A percentile compares a stretch with the other conserved stretches of the same genome.
Evolutionary conservation across 1,139 yeast species (phyloP).

Genomic region (Magnusiomyces sp.): DNA sequence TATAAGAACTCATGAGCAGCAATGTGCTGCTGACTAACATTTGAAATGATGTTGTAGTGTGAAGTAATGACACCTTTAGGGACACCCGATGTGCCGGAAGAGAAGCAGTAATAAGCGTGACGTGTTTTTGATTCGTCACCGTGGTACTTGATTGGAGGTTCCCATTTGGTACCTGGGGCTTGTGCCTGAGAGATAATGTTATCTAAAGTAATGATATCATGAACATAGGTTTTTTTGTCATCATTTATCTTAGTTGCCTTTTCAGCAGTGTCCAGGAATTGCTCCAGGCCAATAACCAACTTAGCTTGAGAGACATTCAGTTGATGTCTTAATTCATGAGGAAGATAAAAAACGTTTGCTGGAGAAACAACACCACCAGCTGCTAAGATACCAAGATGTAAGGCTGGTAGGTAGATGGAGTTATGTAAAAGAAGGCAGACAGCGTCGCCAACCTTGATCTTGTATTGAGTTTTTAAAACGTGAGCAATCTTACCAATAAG

Average conservation of each 20-base stretch:
- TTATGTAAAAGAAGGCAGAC: slow-evolving; percentile 30
- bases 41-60: slow-evolving; percentile 31
- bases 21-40: slow-evolving; percentile 16
- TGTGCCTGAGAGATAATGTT: slow-evolving; percentile 5
- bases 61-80: slow-evolving; percentile 59
- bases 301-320: slow-evolving; percentile 25
- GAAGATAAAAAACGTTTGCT: slow-evolving; percentile 30
- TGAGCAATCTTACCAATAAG: slow-evolving; percentile 21
- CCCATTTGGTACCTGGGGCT: background rate
- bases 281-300: slow-evolving; percentile 24
- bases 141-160: slow-evolving; percentile 8
- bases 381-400: slow-evolving; percentile 29
- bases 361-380: slow-evolving; percentile 33
- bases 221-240: background rate
- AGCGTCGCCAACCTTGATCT: slow-evolving; percentile 26
- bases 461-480: slow-evolving; percentile 20
- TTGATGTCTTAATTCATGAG: slow-evolving; percentile 32
- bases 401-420: slow-evolving; percentile 24
- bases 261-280: slow-evolving; percentile 18
- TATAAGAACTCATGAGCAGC: slow-evolving; percentile 5
- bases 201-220: slow-evolving; percentile 6
- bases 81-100: slow-evolving; percentile 51
- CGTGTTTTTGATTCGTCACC: slow-evolving; percentile 3
- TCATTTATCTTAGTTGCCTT: slow-evolving; percentile 28
- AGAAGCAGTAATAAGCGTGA: slow-evolving; percentile 33